These are phyloP conservation scores for Zygoascus meyerae DNA, from an alignment of 1,139 yeast genomes.

Conservation along the genomic window DNA sequence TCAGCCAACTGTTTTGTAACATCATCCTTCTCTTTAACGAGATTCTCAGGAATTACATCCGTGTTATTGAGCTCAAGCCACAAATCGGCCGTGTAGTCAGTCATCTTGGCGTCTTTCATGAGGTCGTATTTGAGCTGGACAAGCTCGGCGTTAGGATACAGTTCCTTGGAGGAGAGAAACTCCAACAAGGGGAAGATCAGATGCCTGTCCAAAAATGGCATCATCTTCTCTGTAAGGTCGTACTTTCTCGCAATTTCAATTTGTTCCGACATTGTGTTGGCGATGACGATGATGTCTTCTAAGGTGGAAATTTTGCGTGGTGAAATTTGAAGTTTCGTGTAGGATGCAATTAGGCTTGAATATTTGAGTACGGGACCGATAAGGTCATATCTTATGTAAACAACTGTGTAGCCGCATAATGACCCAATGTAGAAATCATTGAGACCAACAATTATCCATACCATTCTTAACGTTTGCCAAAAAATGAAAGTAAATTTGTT, in stretches of 20 bases:
- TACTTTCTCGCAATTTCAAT: constrained; percentile 29
- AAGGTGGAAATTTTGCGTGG: background rate
- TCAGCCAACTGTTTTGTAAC: constrained; percentile 38
- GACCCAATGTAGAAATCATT: too few relatives aligned
- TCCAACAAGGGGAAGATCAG: constrained; percentile 50
- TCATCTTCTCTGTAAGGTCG: constrained; percentile 48
- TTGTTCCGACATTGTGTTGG: background rate
- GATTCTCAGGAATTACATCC: constrained; percentile 38
- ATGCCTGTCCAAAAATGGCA: constrained; percentile 55
- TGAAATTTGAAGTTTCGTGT: background rate
- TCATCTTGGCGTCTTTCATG: constrained; percentile 52
- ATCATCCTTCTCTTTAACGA: constrained; percentile 37
- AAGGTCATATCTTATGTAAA: too few relatives aligned
- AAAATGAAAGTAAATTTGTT: constrained; percentile 21
- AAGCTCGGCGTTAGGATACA: constrained; percentile 42
- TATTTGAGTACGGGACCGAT: too few relatives aligned
- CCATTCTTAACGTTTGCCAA: constrained; percentile 14
- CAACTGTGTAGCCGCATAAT: too few relatives aligned
- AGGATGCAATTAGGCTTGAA: too few relatives aligned
- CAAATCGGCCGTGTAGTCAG: constrained; percentile 42
- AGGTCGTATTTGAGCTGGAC: constrained; percentile 45
- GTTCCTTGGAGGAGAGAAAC: constrained; percentile 39
- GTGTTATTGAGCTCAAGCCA: constrained; percentile 39
- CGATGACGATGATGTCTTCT: constrained; percentile 1
- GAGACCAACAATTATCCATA: background rate